phyloP scores from a whole-genome alignment of 148 eudicot genomes.

The Salicornia ramosissima region DNA sequence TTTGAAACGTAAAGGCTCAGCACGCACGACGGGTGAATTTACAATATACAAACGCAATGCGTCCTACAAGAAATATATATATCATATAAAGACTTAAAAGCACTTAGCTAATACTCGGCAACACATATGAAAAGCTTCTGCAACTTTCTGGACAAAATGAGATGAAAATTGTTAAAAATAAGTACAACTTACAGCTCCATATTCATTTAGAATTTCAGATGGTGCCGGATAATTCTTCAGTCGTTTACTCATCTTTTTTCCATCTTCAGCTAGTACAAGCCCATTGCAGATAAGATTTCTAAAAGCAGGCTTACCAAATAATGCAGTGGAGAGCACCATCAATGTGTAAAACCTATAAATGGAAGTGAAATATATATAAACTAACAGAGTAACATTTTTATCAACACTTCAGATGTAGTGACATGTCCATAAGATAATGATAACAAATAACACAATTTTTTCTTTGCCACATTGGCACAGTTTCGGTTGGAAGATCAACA shows the following conservation, averaged over 20 bases:
- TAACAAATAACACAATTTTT: neutral
- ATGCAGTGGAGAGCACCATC: conserved; percentile 97
- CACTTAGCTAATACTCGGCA: neutral
- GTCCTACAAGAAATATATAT: conserved; percentile 40
- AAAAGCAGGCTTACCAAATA: conserved; percentile 91
- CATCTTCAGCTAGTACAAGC: conserved; percentile 96
- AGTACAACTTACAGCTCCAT: conserved; percentile 77
- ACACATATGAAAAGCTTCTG: neutral
- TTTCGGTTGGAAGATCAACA: too few species aligned
- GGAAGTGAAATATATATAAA: neutral
- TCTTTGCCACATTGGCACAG: too few species aligned
- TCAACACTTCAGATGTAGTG: neutral
- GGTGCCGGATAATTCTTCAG: conserved; percentile 87
- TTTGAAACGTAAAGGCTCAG: conserved; percentile 88
- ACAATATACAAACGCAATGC: conserved; percentile 85
- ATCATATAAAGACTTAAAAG: conserved; percentile 4
- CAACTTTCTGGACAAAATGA: neutral
- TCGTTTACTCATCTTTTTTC: conserved; percentile 97
- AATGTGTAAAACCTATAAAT: conserved; percentile 81
- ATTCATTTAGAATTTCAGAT: conserved; percentile 67
- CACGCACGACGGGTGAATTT: conserved; percentile 97
- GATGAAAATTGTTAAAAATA: neutral
- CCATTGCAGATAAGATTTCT: conserved; percentile 97
- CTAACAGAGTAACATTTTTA: too few species aligned
- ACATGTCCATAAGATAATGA: neutral